Base-by-base conservation (phyloP, 148 eudicot genomes). In the Rhododendron kiyosumense region DNA sequence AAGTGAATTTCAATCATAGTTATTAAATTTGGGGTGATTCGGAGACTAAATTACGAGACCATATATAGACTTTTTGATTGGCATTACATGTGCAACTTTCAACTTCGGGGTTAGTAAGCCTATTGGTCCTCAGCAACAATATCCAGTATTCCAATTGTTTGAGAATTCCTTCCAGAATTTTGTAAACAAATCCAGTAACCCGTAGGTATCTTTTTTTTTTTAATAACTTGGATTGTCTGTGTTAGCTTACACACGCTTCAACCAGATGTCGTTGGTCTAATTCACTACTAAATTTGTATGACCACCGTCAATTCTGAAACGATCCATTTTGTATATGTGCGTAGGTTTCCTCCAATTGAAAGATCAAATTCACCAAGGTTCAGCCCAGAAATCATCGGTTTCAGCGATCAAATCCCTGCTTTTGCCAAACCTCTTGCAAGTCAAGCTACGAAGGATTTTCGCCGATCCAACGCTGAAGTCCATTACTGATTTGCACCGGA, bases 311-410 rank as follows among this genome's bases (percentile, higher is more conserved):
- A 10, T n/a, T 65, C 30, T 78, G 7, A 24, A 5, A n/a, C 2
- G 7, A 13, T 79, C 36, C 12, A 48, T 7, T 3, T 17, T 28
- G 5, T 38, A 38, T 38, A 1, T 28, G 51, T 74, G 20, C 81
- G 77, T 52, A 97, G 99, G 93, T 87, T 90, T 97, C 81, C 84
- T 93, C 32, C 93, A 91, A 85, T 87, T 94, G 89, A 97, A 93
- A 89, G 95, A 91, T 83, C 89, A 91, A 28, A 90, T 88, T 83
- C 88, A 85, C 30, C 83, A 88, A 65, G 88, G 84, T 48, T 36
- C 89, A 34, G 86, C 88, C 89, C 91, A 91, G 81, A 97, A 89
- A 52, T 80, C 86, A 12, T 83, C 92, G 49, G 78, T 85, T 84
- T 93, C 94, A 51, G 80, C 83, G n/a, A 85, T 92, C 5, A 93